Evolutionary conservation across 2,329 filamentous ascomycete species (phyloP).

Genomic region (Penicillium sp.): DNA sequence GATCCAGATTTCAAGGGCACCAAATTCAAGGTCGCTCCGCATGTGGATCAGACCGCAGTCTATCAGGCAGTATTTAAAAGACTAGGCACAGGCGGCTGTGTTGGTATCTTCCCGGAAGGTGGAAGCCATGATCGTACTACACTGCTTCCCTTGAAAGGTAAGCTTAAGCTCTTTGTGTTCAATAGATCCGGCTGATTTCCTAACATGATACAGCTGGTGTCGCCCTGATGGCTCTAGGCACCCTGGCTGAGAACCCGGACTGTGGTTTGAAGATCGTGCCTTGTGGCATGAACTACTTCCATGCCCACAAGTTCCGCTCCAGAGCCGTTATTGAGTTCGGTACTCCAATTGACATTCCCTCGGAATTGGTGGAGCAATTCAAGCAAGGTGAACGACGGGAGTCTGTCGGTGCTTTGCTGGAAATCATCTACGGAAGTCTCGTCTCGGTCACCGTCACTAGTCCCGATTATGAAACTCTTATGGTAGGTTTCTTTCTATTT

Average conservation of each 20-base stretch:
- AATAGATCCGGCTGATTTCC: not conserved
- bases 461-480: conserved; percentile 92
- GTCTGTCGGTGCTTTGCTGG: conserved; percentile 79
- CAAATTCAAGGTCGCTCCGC: conserved; percentile 83
- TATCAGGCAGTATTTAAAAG: conserved; percentile 91
- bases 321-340: conserved; percentile 95
- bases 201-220: conserved; percentile 66
- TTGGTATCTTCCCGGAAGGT: conserved; percentile 96
- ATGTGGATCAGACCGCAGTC: conserved; percentile 90
- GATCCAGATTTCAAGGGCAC: conserved; percentile 69
- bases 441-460: conserved; percentile 87
- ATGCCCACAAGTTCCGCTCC: conserved; percentile 96
- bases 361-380: conserved; percentile 81
- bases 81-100: conserved; percentile 77
- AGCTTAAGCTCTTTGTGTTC: conserved; percentile 27
- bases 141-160: conserved; percentile 79
- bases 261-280: conserved; percentile 93
- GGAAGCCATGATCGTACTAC: conserved; percentile 94
- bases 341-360: conserved; percentile 78
- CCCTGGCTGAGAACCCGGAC: conserved; percentile 78
- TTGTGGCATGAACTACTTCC: conserved; percentile 99
- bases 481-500: conserved; percentile 53
- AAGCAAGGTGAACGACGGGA: conserved; percentile 79
- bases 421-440: conserved; percentile 81
- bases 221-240: conserved; percentile 94